Evolutionary conservation across 805 yeast species (phyloP), one percentile per base, ranked within the genome.

Genomic region (Schizosaccharomyces osmophilus): DNA sequence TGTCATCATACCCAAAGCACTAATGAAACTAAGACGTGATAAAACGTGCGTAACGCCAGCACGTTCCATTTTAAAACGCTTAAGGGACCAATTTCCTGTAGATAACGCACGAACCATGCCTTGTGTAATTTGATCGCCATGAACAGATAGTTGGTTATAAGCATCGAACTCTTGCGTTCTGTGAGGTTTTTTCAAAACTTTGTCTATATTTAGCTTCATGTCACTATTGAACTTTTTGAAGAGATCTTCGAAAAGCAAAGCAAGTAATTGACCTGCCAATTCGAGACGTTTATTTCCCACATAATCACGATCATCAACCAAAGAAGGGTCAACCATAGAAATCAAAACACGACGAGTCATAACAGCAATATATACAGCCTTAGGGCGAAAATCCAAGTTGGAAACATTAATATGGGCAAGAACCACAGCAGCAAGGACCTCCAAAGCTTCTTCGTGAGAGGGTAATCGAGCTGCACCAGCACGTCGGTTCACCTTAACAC

Each of bases 1-100:
- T 13, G 98, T 93, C 98, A 93, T 93, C 98, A 93, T 93, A 68
- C 98, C 98, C 64, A 93, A 75, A 0, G 98, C 98, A 8, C 95
- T 83, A 58, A 93, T 90, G 71, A 87, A 93, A 24, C 95, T 85
- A 63, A 93, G 74, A 69, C 98, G 80, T 63, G 95, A 84, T 62
- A 93, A 76, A 48, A 93, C 97, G 71, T 93, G 98, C 2, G 98
- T 93, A 61, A 93, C 98, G 74, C 98, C 98, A 0, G 98, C 98
- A 64, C 98, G 81, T 74, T 93, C 98, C 99, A 93, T 93, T 83
- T 89, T 90, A 77, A 93, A 93, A 75, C 99, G 85, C 74, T 93
- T 93, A 69, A 93, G 78, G 2, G 97, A 87, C 99, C 99, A 93
- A 72, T 93, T 93, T 67, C 99, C 99, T 0, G 99, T 93, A 17